phyloP scores from a whole-genome alignment of 345 rosid species.

The Linum tenue region DNA sequence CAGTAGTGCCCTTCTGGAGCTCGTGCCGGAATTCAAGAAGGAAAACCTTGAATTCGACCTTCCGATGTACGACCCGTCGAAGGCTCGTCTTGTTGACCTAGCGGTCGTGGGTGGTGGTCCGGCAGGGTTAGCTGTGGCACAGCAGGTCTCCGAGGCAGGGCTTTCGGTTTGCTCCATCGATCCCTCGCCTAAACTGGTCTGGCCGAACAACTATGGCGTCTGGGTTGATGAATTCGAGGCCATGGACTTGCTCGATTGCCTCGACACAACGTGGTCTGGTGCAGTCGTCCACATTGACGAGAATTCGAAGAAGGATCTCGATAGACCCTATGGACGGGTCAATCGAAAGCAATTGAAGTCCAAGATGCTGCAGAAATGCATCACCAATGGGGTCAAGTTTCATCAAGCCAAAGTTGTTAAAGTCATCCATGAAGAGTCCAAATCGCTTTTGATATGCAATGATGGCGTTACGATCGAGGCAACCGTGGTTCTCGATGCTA shows the following conservation, averaged over 20 bases:
- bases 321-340: slow-evolving; percentile 90
- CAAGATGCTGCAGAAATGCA: slow-evolving; percentile 86
- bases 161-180: slow-evolving; percentile 86
- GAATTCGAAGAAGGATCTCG: slow-evolving; percentile 46
- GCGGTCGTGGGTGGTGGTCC: slow-evolving; percentile 99
- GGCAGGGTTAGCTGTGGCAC: slow-evolving; percentile 96
- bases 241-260: slow-evolving; percentile 93
- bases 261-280: slow-evolving; percentile 91
- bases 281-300: slow-evolving; percentile 73
- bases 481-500: slow-evolving; percentile 82
- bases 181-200: slow-evolving; percentile 79
- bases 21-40: slow-evolving; percentile 81
- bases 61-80: slow-evolving; percentile 62
- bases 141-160: slow-evolving; percentile 87
- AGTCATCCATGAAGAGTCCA: slow-evolving; percentile 74
- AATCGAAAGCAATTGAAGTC: slow-evolving; percentile 85
- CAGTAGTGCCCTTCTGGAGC: slow-evolving; percentile 64
- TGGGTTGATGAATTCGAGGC: slow-evolving; percentile 99
- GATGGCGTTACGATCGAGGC: slow-evolving; percentile 86
- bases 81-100: slow-evolving; percentile 55
- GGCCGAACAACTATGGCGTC: slow-evolving; percentile 98
- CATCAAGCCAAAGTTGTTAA: slow-evolving; percentile 86
- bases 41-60: slow-evolving; percentile 83
- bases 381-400: slow-evolving; percentile 72
- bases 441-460: slow-evolving; percentile 68